A percentile compares a stretch with the other conserved stretches of the same genome.
phyloP scores from a whole-genome alignment of 176 grass and related monocot genomes.

The Cenchrus purpureus region DNA sequence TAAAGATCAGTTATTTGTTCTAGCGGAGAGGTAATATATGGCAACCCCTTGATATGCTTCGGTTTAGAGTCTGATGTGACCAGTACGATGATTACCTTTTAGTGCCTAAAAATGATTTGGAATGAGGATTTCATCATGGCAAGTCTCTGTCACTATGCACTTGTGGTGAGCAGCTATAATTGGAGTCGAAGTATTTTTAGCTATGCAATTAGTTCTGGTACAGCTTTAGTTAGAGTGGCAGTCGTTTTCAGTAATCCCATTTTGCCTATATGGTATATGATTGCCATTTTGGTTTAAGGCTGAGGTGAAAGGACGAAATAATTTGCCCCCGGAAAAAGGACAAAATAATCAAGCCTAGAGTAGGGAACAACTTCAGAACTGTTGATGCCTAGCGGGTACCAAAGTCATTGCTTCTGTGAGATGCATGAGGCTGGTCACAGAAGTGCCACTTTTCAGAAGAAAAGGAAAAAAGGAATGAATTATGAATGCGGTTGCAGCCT shows the following conservation, averaged over 20 bases:
- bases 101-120: constrained; percentile 16
- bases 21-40: neutral
- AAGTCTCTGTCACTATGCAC: neutral
- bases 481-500: constrained; percentile 13
- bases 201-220: neutral
- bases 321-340: neutral
- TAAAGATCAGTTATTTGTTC: constrained; percentile 1
- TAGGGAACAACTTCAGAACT: constrained; percentile 31
- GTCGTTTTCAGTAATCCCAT: constrained; percentile 18
- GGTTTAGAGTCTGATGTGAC: constrained; percentile 4
- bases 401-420: constrained; percentile 31
- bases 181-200: constrained; percentile 5
- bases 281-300: neutral
- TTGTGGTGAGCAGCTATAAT: constrained; percentile 18
- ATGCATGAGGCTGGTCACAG: constrained; percentile 2
- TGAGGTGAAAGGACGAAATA: constrained; percentile 31
- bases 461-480: constrained; percentile 7
- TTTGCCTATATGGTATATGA: constrained; percentile 19
- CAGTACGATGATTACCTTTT: neutral
- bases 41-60: constrained; percentile 6
- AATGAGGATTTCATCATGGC: constrained; percentile 24
- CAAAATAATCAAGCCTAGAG: neutral
- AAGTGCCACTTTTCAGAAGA: constrained; percentile 11
- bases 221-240: neutral
- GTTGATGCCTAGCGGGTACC: constrained; percentile 12